These are phyloP conservation scores for Aspergillus diversus DNA, from an alignment of 495 filamentous ascomycete genomes.

Conservation along the genomic window DNA sequence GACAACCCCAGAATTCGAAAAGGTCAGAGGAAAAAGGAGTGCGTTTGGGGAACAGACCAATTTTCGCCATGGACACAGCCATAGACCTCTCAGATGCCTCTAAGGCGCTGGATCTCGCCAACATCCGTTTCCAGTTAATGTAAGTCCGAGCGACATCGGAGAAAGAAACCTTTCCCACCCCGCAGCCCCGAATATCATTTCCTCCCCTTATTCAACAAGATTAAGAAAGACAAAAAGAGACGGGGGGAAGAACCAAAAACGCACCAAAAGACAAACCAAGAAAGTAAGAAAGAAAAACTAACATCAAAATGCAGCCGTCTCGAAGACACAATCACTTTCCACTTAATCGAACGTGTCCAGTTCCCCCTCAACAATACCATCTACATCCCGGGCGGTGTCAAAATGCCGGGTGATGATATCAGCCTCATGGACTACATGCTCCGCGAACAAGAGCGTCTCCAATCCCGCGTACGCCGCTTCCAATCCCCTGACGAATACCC, in stretches of 20 bases:
- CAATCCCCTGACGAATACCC: conserved; percentile 96
- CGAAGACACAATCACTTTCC: conserved; percentile 98
- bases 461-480: conserved; percentile 94
- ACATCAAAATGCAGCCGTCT: conserved; percentile 66
- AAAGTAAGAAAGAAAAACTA: background rate
- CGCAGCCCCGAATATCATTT: conserved; percentile 4
- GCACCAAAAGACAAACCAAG: too few relatives aligned
- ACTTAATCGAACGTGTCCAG: conserved; percentile 96
- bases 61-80: conserved; percentile 73
- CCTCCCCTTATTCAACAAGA: too few relatives aligned
- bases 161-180: conserved; percentile 16
- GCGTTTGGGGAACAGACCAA: background rate
- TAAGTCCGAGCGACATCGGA: conserved; percentile 45
- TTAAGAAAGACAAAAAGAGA: too few relatives aligned
- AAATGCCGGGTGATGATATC: conserved; percentile 70
- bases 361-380: conserved; percentile 92
- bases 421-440: conserved; percentile 96
- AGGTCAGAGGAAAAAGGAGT: background rate
- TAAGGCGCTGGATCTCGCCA: conserved; percentile 84
- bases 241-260: too few relatives aligned
- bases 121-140: conserved; percentile 97
- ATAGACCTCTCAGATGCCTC: conserved; percentile 84
- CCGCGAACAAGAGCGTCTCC: conserved; percentile 81
- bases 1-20: conserved; percentile 18
- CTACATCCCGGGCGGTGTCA: conserved; percentile 79